Conservation (phyloP, 306 rosid species). For the Adenanthera pavonina region DNA sequence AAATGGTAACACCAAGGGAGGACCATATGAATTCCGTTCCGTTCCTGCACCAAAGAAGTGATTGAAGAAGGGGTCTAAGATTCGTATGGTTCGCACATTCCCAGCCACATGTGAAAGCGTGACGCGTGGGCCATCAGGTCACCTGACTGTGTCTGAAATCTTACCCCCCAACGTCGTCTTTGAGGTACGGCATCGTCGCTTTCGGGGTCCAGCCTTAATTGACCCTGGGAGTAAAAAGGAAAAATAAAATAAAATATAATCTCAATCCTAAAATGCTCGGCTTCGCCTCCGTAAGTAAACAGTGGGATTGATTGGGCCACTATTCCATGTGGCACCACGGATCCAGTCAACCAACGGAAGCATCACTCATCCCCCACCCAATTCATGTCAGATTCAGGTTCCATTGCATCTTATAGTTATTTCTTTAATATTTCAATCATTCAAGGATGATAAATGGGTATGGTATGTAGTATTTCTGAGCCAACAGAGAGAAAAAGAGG, state of each 20-base stretch:
- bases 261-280: too few species aligned
- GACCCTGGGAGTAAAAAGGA: neutral
- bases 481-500: too few species aligned
- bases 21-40: too few species aligned
- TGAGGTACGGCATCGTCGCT: neutral
- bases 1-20: too few species aligned
- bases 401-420: too few species aligned
- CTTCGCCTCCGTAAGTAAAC: too few species aligned
- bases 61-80: neutral
- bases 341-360: neutral
- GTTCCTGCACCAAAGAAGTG: too few species aligned
- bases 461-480: too few species aligned
- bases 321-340: neutral
- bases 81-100: neutral
- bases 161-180: conserved; percentile 20
- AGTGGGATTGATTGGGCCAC: neutral
- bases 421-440: too few species aligned
- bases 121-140: conserved; percentile 50
- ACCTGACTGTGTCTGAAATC: conserved; percentile 43
- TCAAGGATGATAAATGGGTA: too few species aligned
- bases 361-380: neutral
- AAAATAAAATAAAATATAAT: too few species aligned
- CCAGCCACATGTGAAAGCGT: neutral
- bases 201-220: neutral
- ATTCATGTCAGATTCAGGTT: neutral